A percentile compares a stretch with the other conserved stretches of the same genome.
Evolutionary conservation across 352 stramenopile species (phyloP).

Genomic region (Phytopythium helicoides): DNA sequence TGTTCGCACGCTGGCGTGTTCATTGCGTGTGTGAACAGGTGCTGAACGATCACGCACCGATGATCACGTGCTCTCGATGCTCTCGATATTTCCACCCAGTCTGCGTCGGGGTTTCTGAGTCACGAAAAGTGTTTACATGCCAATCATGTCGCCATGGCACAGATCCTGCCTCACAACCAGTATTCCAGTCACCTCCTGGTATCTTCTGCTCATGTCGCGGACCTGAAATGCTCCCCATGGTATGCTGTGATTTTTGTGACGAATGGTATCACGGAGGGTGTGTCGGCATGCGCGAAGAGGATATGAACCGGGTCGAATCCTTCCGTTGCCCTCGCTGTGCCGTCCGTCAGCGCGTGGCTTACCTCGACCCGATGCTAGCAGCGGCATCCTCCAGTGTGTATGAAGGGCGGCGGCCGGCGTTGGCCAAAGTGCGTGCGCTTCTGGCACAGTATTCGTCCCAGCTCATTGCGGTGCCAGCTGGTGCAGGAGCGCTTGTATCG

Average conservation of each 20-base stretch:
- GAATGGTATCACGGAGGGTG: slow-evolving; percentile 83
- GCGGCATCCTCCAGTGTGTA: slow-evolving; percentile 16
- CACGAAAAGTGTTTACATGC: slow-evolving; percentile 1
- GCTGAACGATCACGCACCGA: slow-evolving; percentile 41
- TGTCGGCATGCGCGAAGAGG: slow-evolving; percentile 53
- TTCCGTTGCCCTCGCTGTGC: slow-evolving; percentile 73
- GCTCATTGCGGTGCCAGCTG: slow-evolving; percentile 50
- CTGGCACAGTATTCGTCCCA: slow-evolving; percentile 51
- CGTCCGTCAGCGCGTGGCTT: slow-evolving; percentile 64
- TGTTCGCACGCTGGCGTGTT: slow-evolving; percentile 12
- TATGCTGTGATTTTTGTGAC: slow-evolving; percentile 87
- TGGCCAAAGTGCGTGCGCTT: slow-evolving; percentile 50
- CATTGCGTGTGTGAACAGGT: slow-evolving; percentile 77
- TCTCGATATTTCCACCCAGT: slow-evolving; percentile 50
- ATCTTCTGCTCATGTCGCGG: slow-evolving; percentile 72
- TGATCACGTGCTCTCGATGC: slow-evolving; percentile 53
- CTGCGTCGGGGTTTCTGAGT: slow-evolving; percentile 30
- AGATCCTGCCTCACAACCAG: neutral
- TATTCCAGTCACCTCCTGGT: neutral
- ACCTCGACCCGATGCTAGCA: slow-evolving; percentile 57
- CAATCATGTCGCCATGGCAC: neutral
- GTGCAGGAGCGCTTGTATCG: slow-evolving; percentile 43
- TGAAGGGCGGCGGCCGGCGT: slow-evolving; percentile 44
- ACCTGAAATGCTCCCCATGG: slow-evolving; percentile 68
- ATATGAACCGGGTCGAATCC: slow-evolving; percentile 63